Conservation (phyloP, 2,329 filamentous ascomycete genomes). For the Xenosphaeropsis pyriputrescens region DNA sequence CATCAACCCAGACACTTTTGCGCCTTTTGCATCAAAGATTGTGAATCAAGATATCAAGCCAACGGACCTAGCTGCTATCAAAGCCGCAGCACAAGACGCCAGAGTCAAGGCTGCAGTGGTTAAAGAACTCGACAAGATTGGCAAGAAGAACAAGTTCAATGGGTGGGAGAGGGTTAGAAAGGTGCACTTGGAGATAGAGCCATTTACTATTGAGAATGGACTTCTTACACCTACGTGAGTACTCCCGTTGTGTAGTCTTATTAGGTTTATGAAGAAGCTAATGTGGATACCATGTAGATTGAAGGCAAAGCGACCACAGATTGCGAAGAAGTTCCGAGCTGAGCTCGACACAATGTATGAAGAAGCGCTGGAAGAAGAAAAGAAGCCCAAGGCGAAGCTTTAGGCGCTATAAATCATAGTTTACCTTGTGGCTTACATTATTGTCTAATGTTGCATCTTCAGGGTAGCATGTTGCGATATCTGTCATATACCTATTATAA, state of each 20-base stretch:
- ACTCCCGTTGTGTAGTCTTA: conserved; percentile 1
- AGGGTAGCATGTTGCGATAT: too few species aligned
- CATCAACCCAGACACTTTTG: conserved; percentile 72
- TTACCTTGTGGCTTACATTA: too few species aligned
- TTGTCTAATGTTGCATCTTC: too few species aligned
- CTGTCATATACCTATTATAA: too few species aligned
- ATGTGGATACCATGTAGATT: conserved; percentile 27
- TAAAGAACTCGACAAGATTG: conserved; percentile 65
- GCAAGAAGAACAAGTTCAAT: conserved; percentile 76
- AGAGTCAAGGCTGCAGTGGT: conserved; percentile 63
- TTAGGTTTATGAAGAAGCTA: background rate
- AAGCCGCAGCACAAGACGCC: conserved; percentile 49
- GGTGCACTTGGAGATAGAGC: conserved; percentile 64
- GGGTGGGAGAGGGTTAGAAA: conserved; percentile 75
- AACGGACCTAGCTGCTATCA: conserved; percentile 52
- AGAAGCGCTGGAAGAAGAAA: conserved; percentile 16
- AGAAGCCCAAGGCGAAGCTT: conserved; percentile 26
- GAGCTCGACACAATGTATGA: conserved; percentile 18
- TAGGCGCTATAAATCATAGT: conserved; percentile 15
- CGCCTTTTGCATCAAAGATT: conserved; percentile 63
- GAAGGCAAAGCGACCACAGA: conserved; percentile 57
- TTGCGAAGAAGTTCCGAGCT: conserved; percentile 33
- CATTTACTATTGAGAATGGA: conserved; percentile 88
- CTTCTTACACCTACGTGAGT: conserved; percentile 75
- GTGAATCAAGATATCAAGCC: conserved; percentile 50